These are phyloP conservation scores for Agaricus sinodeliciosus DNA, from an alignment of 768 basidiomycete genomes.

Conservation along the genomic window DNA sequence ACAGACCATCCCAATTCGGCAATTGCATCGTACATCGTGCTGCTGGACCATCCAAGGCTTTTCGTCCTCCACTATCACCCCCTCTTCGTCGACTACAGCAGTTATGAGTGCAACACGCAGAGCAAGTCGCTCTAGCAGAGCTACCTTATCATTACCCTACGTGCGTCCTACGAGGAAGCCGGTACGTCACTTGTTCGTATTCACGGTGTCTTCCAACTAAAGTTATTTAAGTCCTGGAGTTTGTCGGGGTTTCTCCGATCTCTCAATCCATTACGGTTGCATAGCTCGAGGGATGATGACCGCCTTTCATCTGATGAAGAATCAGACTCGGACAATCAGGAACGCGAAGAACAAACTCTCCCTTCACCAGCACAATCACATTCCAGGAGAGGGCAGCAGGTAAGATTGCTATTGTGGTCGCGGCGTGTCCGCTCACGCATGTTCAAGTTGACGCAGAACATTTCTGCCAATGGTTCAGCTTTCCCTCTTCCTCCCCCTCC, in stretches of 20 bases:
- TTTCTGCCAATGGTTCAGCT: neutral
- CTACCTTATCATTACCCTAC: slow-evolving; percentile 43
- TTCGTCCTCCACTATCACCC: slow-evolving; percentile 12
- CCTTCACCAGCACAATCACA: slow-evolving; percentile 6
- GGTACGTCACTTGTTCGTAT: slow-evolving; percentile 7
- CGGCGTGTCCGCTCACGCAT: neutral
- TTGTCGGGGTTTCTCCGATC: slow-evolving; percentile 42
- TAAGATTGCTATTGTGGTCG: slow-evolving; percentile 7
- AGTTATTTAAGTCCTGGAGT: slow-evolving; percentile 37
- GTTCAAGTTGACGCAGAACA: neutral
- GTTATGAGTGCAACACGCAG: slow-evolving; percentile 54
- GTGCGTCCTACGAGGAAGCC: slow-evolving; percentile 29
- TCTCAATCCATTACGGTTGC: slow-evolving; percentile 42
- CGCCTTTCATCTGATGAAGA: neutral
- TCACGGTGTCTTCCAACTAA: slow-evolving; percentile 12
- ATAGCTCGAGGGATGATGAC: slow-evolving; percentile 18
- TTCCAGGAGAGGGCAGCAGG: slow-evolving; percentile 13
- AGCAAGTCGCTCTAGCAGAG: slow-evolving; percentile 28
- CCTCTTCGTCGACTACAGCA: slow-evolving; percentile 6
- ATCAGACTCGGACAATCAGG: slow-evolving; percentile 17
- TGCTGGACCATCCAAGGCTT: slow-evolving; percentile 16
- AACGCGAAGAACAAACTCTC: neutral
- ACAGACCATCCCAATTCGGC: slow-evolving; percentile 23
- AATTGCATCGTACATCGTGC: slow-evolving; percentile 2
- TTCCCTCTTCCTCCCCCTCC: slow-evolving; percentile 5